Evolutionary conservation across 805 yeast genomes (phyloP), one percentile per base, ranked within the genome.

Genomic region (Saccharomyces paradoxus): DNA sequence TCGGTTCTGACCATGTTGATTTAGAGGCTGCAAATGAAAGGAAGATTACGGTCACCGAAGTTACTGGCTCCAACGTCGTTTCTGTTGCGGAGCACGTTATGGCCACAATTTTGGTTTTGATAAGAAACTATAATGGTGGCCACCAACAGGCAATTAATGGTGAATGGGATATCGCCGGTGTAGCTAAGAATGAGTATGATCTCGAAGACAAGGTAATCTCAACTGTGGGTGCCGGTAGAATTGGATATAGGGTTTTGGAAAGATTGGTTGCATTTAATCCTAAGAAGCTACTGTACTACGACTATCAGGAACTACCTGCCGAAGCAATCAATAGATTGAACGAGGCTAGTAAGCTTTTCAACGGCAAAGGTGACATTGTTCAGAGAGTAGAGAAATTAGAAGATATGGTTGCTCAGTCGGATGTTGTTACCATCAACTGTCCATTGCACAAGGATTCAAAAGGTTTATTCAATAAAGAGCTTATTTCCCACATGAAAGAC

Each of bases 1-100:
- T 87, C 56, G 95, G 95, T 12, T 83, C 89, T 22, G 94, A 87
- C 68, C 94, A 87, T 71, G 77, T 86, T 58, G 92, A 86, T 65
- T 76, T 87, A 63, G 78, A 78, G 60, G 86, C 86, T 62, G 74
- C 88, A 59, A 80, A 82, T 61, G 82, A 80, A 59, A 74, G 74
- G 56, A 78, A 81, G 58, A 80, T 87, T 64, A 77, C 86, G 17
- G 94, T 87, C 21, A 69, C 87, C 14, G 94, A 87, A 72, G 94
- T 87, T 53, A 87, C 95, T 28, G 92, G 94, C 6, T 84, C 90
- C 52, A 87, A 87, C 67, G 90, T 86, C 50, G 79, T 78, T 24
- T 83, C 90, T 14, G 94, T 87, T 49, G 92, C 94, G 4, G 53
- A 51, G 22, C 53, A 51, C 48, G 50, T 51, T 44, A 13, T 46